These are phyloP conservation scores for Tetrahymena malaccensis DNA, from an alignment of 73 alveolate genomes.

Conservation along the genomic window DNA sequence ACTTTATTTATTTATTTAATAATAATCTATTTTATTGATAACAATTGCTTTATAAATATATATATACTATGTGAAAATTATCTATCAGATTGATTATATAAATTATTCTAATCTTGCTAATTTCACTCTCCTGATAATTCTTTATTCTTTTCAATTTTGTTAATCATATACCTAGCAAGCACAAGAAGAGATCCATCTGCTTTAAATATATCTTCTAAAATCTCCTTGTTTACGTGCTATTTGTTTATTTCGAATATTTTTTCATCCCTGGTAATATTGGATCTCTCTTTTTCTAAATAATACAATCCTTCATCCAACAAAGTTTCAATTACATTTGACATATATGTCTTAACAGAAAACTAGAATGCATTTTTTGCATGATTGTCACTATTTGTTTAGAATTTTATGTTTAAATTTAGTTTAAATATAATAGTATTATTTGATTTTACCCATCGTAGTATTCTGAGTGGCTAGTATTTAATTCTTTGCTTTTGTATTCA, in stretches of 20 bases:
- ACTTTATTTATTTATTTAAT: no score
- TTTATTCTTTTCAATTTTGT: slow-evolving; percentile 19
- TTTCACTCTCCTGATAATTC: background rate
- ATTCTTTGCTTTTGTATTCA: background rate
- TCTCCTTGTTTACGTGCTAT: slow-evolving; percentile 1
- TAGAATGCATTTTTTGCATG: slow-evolving; percentile 25
- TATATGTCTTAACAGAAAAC: slow-evolving; percentile 28
- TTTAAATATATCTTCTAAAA: slow-evolving; percentile 27
- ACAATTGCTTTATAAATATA: no score
- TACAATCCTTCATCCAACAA: slow-evolving; percentile 31
- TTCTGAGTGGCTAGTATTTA: background rate
- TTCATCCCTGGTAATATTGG: slow-evolving; percentile 33
- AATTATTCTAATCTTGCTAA: no score
- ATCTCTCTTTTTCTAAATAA: slow-evolving; percentile 42
- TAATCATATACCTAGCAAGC: slow-evolving; percentile 27
- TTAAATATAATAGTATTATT: background rate
- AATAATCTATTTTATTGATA: no score
- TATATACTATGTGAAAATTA: no score
- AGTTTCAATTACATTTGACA: slow-evolving; percentile 42
- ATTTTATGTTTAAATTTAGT: background rate
- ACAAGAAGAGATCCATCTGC: slow-evolving; percentile 36
- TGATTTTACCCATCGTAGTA: background rate
- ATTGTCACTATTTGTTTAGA: slow-evolving; percentile 13
- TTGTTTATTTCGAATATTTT: slow-evolving; percentile 16
- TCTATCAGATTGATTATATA: background rate